Evolutionary conservation across 75 land plant genomes (phyloP), one percentile per base, ranked within the genome.

Genomic region (Cupressus sempervirens): DNA sequence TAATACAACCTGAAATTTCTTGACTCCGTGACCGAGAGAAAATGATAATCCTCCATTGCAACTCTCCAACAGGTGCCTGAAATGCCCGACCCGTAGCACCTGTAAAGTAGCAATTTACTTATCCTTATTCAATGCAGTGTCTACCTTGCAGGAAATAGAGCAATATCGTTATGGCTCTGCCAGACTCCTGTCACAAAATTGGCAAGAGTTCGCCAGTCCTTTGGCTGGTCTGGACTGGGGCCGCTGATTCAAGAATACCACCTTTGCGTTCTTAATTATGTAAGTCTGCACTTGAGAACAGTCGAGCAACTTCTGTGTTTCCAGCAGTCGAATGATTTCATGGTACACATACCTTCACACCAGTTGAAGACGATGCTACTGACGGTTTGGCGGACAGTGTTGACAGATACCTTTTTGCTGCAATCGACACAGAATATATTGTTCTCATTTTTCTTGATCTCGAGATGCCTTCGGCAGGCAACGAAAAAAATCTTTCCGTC

Each of bases 61-160:
- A n/a, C n/a, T n/a, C n/a, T n/a, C n/a, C n/a, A n/a, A n/a, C n/a
- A n/a, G n/a, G n/a, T n/a, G n/a, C n/a, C n/a, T n/a, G n/a, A n/a
- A n/a, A n/a, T n/a, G n/a, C n/a, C n/a, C n/a, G n/a, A n/a, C n/a
- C n/a, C n/a, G n/a, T n/a, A n/a, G n/a, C n/a, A n/a, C n/a, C n/a
- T n/a, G n/a, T n/a, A n/a, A n/a, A n/a, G n/a, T n/a, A n/a, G n/a
- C n/a, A n/a, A n/a, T n/a, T n/a, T n/a, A n/a, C n/a, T n/a, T n/a
- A n/a, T n/a, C n/a, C n/a, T n/a, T n/a, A n/a, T n/a, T n/a, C n/a
- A n/a, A n/a, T n/a, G n/a, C n/a, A n/a, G n/a, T n/a, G n/a, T n/a
- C n/a, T n/a, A 86, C 87, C 87, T 86, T 86, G 87, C 87, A 86
- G 32, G 87, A 86, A 29, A 86, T 62, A 20, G 87, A 86, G 74